Base-by-base conservation (phyloP, 768 basidiomycete genomes). In the Suillus subalutaceus region DNA sequence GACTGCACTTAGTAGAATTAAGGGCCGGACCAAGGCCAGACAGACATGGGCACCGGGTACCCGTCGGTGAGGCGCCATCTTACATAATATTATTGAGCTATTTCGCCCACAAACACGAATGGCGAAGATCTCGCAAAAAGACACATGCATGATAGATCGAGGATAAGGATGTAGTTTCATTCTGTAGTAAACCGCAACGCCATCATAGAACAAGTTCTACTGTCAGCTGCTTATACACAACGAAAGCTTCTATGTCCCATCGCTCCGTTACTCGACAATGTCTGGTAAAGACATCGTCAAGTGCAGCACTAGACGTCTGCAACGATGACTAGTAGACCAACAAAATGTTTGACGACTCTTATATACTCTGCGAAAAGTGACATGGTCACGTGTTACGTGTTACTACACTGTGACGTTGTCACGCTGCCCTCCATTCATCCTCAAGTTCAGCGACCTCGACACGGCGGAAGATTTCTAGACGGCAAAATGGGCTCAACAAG, bases 401-500 rank as follows among this genome's bases (percentile, higher is more conserved):
- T 50, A 62, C 62, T 67, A 62, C 67, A 16, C 15, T 55, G 77
- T 78, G 77, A 78, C 77, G 43, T 1, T 37, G 72, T 77, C 75
- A 78, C 77, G 52, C 68, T 30, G 9, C 44, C 63, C 50, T 26
- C 57, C 62, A 57, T 64, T 63, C 65, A 70, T 63, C 56, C 69
- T 62, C 67, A 40, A 72, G 60, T 71, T 69, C 71, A 68, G 68
- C 67, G 73, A 65, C 77, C 41, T 71, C 72, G 67, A 71, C 75
- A 41, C 63, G 41, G 32, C 63, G 63, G 62, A 64, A 64, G 58
- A 46, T 20, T 44, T 74, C 76, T 76, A 78, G 75, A 80, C 79
- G 73, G 79, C 73, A 80, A 88, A 84, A 91, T 91, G 90, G 89
- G 88, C 75, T 91, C 90, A 70, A 91, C 90, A 82, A 90, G 90